Evolutionary conservation across 208 protist genomes (phyloP), one percentile per base, ranked within the genome.

Genomic region (Sergeia podlipaevii): DNA sequence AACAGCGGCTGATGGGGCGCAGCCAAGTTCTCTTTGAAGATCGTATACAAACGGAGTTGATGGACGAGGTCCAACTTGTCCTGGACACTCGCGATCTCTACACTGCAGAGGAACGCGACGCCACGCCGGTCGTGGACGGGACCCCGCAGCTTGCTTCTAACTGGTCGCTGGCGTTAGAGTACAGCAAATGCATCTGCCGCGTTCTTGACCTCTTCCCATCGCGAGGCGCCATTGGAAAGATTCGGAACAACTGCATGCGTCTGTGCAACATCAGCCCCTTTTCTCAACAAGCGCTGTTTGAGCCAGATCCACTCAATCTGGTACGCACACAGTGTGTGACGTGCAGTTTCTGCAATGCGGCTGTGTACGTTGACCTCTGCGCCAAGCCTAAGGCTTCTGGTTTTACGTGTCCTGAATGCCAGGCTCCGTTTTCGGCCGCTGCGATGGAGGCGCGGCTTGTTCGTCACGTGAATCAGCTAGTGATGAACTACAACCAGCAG

Each of bases 231-330:
- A 78, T 93, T 11, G 59, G 70, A 33, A 85, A 78, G 46, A 62
- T 91, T 21, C 69, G 75, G 39, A 96, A 92, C 65, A 96, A 96
- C 54, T 91, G 83, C 70, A 65, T 96, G 60, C 85, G 89, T 5
- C 65, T 96, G 0, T 91, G 85, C 61, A 79, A 79, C 32, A 66
- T 96, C 29, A 89, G 85, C 62, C 89, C 89, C 18, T 96, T 96
- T 60, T 83, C 89, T 18, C 70, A 78, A 13, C 55, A 79, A 7
- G 84, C 83, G 13, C 67, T 78, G 49, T 61, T 73, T 13, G 42
- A 39, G 1, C 26, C 49, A 2, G 76, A 85, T 44, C 65, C 74
- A 10, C 62, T 89, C 33, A 33, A 60, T 20, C 29, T 53, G 26
- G 71, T 55, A 32, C 69, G 73, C 8, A 41, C 77, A 23, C 54